These are phyloP conservation scores for Yamadazyma membranifaciens DNA, from an alignment of 1,139 yeast genomes.

Conservation along the genomic window DNA sequence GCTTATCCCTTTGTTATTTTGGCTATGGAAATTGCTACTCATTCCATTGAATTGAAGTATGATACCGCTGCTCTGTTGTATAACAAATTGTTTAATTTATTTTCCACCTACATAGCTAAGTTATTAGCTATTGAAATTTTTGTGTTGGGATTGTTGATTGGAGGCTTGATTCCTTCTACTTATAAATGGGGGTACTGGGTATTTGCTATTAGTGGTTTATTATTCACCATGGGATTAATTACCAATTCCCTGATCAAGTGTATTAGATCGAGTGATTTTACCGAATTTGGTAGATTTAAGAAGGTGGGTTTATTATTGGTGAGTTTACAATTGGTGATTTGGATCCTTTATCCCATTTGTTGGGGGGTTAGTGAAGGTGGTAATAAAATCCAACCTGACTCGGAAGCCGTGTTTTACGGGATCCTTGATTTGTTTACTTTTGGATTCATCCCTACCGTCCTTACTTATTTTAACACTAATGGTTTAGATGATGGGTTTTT, in stretches of 20 bases:
- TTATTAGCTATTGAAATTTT: conserved; percentile 47
- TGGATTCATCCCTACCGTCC: conserved; percentile 38
- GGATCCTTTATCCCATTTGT: conserved; percentile 52
- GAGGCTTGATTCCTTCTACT: conserved; percentile 50
- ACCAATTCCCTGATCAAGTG: conserved; percentile 16
- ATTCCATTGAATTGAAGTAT: conserved; percentile 24
- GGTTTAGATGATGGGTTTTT: conserved; percentile 25
- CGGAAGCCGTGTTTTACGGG: conserved; percentile 69
- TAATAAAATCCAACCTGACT: conserved; percentile 60
- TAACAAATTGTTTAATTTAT: conserved; percentile 22
- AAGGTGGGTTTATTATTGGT: conserved; percentile 28
- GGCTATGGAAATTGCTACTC: conserved; percentile 46
- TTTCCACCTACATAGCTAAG: conserved; percentile 28
- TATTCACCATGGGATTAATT: conserved; percentile 36
- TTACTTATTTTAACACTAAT: conserved; percentile 30
- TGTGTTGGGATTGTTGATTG: conserved; percentile 55
- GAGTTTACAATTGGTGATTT: conserved; percentile 30
- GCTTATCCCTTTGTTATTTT: conserved; percentile 55
- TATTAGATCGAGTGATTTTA: conserved; percentile 13
- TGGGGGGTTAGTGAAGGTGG: conserved; percentile 74
- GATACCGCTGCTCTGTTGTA: conserved; percentile 21
- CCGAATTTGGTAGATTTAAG: conserved; percentile 18
- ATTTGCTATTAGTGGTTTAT: conserved; percentile 34
- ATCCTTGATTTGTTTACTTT: conserved; percentile 52
- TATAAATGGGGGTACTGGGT: conserved; percentile 69